Evolutionary conservation across 352 stramenopile genomes (phyloP), one percentile per base, ranked within the genome.

Genomic region (Phytophthora meadii): DNA sequence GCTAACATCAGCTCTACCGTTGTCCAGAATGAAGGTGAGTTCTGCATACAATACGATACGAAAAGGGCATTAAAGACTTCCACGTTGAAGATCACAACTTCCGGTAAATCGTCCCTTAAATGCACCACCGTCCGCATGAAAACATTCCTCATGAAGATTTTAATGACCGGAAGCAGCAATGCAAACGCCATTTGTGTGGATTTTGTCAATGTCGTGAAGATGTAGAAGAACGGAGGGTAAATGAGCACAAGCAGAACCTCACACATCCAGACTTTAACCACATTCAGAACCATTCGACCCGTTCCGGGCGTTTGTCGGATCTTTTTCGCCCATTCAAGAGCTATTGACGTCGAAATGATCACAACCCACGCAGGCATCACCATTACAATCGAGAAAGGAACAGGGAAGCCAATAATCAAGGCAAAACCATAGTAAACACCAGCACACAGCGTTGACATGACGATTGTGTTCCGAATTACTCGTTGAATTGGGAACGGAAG

Each of bases 21-120:
- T 19, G 19, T 19, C 19, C 19, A 19, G 19, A 19, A 19, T 7
- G 64, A 76, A 11, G 63, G 58, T 11, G 60, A 68, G 12, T 64
- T 73, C 24, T 73, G 64, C 53, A 73, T 73, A 37, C 69, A 77
- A 39, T 70, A 74, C 3, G 64, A 62, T 10, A 74, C 40, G 25
- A 74, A 77, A 2, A 74, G 49, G 4, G 69, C 42, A 19, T 68
- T 77, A 39, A 55, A 77, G 22, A 77, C 32, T 25, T 76, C 62
- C 11, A 61, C 50, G 42, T 72, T 72, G 40, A 76, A 65, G 6
- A 51, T 59, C 30, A 19, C 19, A 19, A 19, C 19, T 19, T 19
- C 19, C 19, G 19, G 19, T 19, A 19, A 19, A 19, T 19, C 68
- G 17, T 72, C 62, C 14, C 53, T 70, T 8, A 69, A 19, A 17